Conservation (phyloP, 2,329 filamentous ascomycete genomes). For the Trichoderma gracile region DNA sequence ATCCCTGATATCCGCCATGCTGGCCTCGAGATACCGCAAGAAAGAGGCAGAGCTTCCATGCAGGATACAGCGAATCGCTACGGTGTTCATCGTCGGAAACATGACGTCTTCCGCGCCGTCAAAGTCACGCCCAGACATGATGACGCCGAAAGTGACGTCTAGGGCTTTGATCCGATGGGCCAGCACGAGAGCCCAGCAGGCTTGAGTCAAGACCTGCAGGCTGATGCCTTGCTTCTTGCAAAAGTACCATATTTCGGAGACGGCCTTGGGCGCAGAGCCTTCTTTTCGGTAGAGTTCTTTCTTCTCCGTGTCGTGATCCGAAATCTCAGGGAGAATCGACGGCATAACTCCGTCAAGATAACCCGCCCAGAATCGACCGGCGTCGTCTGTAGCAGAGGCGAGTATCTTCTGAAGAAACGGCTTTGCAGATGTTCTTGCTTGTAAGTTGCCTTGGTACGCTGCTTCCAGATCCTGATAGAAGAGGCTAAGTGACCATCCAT, state of each 20-base stretch:
- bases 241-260: conserved; percentile 47
- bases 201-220: conserved; percentile 73
- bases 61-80: conserved; percentile 70
- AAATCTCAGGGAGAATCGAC: conserved; percentile 36
- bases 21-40: conserved; percentile 72
- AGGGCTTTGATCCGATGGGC: conserved; percentile 63
- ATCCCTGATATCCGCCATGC: conserved; percentile 63
- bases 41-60: conserved; percentile 67
- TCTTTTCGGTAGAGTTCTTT: conserved; percentile 24
- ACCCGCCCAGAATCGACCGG: conserved; percentile 67
- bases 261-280: conserved; percentile 23
- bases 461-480: conserved; percentile 69
- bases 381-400: conserved; percentile 29
- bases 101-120: conserved; percentile 66
- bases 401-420: conserved; percentile 47
- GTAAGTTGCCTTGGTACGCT: conserved; percentile 57
- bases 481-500: conserved; percentile 78
- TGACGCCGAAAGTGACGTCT: conserved; percentile 79
- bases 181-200: conserved; percentile 72
- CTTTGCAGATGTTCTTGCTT: conserved; percentile 50
- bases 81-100: conserved; percentile 93
- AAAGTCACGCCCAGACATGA: conserved; percentile 81
- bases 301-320: background rate
- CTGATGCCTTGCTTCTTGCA: conserved; percentile 70
- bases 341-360: conserved; percentile 57